Evolutionary conservation across 176 grass and related monocot species (phyloP), one percentile per base, ranked within the genome.

Genomic region (Eleusine coracana): DNA sequence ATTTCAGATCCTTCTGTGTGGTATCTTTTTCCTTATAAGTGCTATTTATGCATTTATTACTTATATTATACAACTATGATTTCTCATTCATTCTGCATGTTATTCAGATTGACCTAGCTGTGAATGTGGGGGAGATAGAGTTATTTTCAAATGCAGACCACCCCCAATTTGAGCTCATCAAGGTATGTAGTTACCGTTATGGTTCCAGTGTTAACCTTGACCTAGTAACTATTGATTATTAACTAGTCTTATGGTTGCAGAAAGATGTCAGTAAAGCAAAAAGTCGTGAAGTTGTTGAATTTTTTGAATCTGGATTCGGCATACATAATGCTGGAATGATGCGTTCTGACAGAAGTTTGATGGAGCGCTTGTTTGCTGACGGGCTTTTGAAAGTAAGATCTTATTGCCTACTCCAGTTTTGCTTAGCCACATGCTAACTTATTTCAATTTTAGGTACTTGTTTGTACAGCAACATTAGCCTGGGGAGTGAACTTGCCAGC

Each of bases 291-390:
- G 83, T 95, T 85, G 63, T 75, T 28, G 95, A 95, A 56, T 95
- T 95, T 83, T 98, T 98, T 56, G 95, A 98, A 87, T 87, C 88
- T 91, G 92, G 92, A 54, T 98, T 98, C 84, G 95, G 95, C 36
- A 93, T 98, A 87, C 95, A 98, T 79, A 94, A 98, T 86, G 95
- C 95, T 66, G 95, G 95, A 66, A 93, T 98, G 95, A 89, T 98
- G 25, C 90, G 95, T 75, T 89, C 95, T 71, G 95, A 98, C 63
- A 90, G 95, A 94, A 88, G 67, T 76, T 83, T 98, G 79, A 98
- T 92, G 77, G 95, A 98, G 79, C 92, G 86, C 63, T 75, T 98
- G 75, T 98, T 98, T 82, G 88, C 86, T 84, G 92, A 98, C 6
- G 90, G 90, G 37, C 81, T 98, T 46, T 70, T 98, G 61, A 98